Evolutionary conservation across 2,329 filamentous ascomycete species (phyloP).

Genomic region (Verticillium nubilum): DNA sequence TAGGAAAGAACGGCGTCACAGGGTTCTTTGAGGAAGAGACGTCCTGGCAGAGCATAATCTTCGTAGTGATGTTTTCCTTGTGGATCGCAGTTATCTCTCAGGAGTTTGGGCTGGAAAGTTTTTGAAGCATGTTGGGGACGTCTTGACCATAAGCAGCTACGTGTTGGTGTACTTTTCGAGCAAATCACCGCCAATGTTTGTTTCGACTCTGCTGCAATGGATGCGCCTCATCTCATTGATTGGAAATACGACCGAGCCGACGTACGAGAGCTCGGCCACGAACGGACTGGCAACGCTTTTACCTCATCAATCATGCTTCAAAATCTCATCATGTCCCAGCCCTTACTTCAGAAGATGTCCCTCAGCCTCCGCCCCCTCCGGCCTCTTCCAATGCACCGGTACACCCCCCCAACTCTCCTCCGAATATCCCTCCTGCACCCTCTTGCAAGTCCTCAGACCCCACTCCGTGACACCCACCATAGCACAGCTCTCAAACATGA

Average conservation of each 20-base stretch:
- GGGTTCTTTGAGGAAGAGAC: background rate
- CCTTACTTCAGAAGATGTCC: slow-evolving; percentile 22
- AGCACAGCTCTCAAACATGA: slow-evolving; percentile 64
- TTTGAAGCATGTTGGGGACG: no score
- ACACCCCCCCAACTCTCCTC: slow-evolving; percentile 74
- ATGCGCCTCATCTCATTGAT: no score
- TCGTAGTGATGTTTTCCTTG: background rate
- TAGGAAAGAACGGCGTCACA: background rate
- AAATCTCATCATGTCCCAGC: no score
- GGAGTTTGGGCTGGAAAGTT: background rate
- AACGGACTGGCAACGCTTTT: no score
- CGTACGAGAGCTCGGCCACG: no score
- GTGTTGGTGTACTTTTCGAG: no score
- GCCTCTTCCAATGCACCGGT: slow-evolving; percentile 54
- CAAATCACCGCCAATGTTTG: no score
- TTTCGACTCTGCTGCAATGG: no score
- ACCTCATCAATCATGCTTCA: no score
- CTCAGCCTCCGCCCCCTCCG: slow-evolving; percentile 22
- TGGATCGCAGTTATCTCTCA: background rate
- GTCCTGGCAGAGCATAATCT: background rate
- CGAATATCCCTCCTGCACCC: slow-evolving; percentile 64
- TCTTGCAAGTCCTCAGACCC: slow-evolving; percentile 55
- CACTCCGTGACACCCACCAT: slow-evolving; percentile 70
- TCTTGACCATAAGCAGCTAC: no score
- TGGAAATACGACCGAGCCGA: no score